Percentiles rank a stretch among this genome's conserved stretches.
Evolutionary conservation across 1,284 basidiomycete species (phyloP).

Genomic region (Clitocybe nebularis): DNA sequence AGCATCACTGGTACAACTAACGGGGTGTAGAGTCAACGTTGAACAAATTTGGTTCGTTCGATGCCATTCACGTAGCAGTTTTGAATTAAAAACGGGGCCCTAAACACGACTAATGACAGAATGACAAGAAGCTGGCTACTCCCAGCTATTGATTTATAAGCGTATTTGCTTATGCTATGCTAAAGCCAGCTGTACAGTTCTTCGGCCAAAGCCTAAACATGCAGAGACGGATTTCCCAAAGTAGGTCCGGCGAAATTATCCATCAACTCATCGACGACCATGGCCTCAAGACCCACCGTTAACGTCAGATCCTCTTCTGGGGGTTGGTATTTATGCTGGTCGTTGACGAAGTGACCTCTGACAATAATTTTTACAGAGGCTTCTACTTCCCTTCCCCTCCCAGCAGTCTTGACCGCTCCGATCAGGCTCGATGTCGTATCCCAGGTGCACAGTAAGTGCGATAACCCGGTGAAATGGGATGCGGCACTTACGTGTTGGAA

Average conservation of each 20-base stretch:
- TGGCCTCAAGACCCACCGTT: slow-evolving; percentile 91
- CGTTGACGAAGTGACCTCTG: slow-evolving; percentile 3
- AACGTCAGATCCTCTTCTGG: slow-evolving; percentile 75
- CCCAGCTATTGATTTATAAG: not conserved
- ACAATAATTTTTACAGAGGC: slow-evolving; percentile 53
- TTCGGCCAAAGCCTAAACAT: slow-evolving; percentile 23
- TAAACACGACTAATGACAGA: not conserved
- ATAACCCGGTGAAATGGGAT: not conserved
- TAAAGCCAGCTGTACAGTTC: slow-evolving; percentile 21
- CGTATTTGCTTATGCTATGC: slow-evolving; percentile 1
- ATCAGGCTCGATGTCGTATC: slow-evolving; percentile 98
- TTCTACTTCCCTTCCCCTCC: slow-evolving; percentile 87
- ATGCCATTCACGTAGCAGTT: too few species aligned
- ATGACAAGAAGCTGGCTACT: too few species aligned
- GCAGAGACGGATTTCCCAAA: not conserved
- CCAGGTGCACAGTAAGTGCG: slow-evolving; percentile 92
- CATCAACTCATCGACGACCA: slow-evolving; percentile 38
- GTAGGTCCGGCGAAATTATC: slow-evolving; percentile 21
- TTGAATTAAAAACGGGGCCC: not conserved
- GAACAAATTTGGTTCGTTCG: too few species aligned
- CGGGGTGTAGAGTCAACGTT: too few species aligned
- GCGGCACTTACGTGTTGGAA: slow-evolving; percentile 1
- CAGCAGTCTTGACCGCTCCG: slow-evolving; percentile 96
- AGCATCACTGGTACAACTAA: too few species aligned
- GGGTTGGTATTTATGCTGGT: slow-evolving; percentile 40